phyloP scores from a whole-genome alignment of 2,329 filamentous ascomycete species.

The Fusarium torreyae region DNA sequence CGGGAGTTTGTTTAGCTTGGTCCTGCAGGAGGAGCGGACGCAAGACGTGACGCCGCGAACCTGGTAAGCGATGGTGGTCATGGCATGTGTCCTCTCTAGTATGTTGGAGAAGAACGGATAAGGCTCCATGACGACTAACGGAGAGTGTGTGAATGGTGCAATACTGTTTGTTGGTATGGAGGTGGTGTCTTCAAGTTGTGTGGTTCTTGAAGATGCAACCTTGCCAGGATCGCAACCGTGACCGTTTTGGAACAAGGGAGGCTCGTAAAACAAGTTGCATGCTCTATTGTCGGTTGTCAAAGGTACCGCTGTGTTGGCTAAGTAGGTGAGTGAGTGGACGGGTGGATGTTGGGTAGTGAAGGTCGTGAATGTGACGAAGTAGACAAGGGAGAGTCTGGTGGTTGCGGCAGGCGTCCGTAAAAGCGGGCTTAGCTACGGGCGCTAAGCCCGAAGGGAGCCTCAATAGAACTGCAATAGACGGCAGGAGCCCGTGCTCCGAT shows the following conservation, averaged over 20 bases:
- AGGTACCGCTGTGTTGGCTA: slow-evolving; percentile 27
- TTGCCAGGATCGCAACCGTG: slow-evolving; percentile 17
- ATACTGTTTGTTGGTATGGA: slow-evolving; percentile 18
- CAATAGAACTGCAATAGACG: slow-evolving; percentile 52
- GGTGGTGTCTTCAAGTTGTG: slow-evolving; percentile 20
- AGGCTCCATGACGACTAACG: neutral
- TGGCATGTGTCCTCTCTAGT: slow-evolving; percentile 19
- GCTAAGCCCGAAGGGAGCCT: slow-evolving; percentile 48
- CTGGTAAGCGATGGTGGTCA: slow-evolving; percentile 19
- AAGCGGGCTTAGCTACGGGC: slow-evolving; percentile 40
- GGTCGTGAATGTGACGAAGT: slow-evolving; percentile 2
- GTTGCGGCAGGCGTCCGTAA: slow-evolving; percentile 30
- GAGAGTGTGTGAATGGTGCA: slow-evolving; percentile 3
- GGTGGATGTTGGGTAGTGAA: slow-evolving; percentile 6
- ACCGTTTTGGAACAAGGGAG: slow-evolving; percentile 17
- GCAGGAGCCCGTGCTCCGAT: slow-evolving; percentile 35
- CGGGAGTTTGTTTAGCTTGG: slow-evolving; percentile 23
- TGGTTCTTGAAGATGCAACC: neutral
- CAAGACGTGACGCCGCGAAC: slow-evolving; percentile 28
- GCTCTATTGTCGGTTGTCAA: slow-evolving; percentile 26
- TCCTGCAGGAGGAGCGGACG: slow-evolving; percentile 26
- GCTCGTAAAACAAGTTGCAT: slow-evolving; percentile 1
- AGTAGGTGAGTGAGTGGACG: neutral
- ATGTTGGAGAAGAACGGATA: slow-evolving; percentile 7
- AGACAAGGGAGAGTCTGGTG: slow-evolving; percentile 24